Evolutionary conservation across 768 basidiomycete genomes (phyloP), one percentile per base, ranked within the genome.

Genomic region (Calocybe gangraenosa): DNA sequence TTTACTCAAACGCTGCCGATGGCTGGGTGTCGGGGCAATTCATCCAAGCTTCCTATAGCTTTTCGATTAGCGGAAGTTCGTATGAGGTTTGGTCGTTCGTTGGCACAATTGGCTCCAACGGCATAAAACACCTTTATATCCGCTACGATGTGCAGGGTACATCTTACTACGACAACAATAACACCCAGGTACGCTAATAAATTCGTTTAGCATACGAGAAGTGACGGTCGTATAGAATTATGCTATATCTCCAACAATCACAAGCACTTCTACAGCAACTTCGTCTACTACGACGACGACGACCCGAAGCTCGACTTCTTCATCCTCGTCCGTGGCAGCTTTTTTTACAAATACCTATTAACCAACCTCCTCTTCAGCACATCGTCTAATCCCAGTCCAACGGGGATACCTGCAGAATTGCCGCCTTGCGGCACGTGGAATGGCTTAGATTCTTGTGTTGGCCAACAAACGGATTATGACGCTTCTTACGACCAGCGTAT

Each of bases 401-500:
- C 37, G 14, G n/a, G 23, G 20, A 17, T 45, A 17, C 44, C 44
- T 30, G 25, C 44, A 13, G 44, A 45, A 19, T 36, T 45, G 7
- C 37, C 44, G 9, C 36, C 44, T 2, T 38, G 44, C 37, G 30
- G 30, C 20, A 45, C 44, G 3, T 45, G 44, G 44, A 45, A 38
- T 31, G 37, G 44, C 20, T 25, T 37, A 10, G 44, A 45, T 18
- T 15, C 44, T 3, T 45, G 44, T 31, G 36, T 45, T 15, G 44
- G 44, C 7, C 44, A 45, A 20, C 44, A 45, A 30, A 45, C 44
- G 23, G 44, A 45, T 15, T 45, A 45, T 25, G 36, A 45, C 20
- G 17, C 44, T 14, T 37, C 20, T 15, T 45, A 45, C 20, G 44
- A 45, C n/a, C 23, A 45, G 11, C 44, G 44, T 4, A 37, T 30